A percentile compares a stretch with the other conserved stretches of the same genome.
These are phyloP conservation scores for Herpotrichia juniperi DNA, from an alignment of 2,329 filamentous ascomycete species.

Conservation along the genomic window DNA sequence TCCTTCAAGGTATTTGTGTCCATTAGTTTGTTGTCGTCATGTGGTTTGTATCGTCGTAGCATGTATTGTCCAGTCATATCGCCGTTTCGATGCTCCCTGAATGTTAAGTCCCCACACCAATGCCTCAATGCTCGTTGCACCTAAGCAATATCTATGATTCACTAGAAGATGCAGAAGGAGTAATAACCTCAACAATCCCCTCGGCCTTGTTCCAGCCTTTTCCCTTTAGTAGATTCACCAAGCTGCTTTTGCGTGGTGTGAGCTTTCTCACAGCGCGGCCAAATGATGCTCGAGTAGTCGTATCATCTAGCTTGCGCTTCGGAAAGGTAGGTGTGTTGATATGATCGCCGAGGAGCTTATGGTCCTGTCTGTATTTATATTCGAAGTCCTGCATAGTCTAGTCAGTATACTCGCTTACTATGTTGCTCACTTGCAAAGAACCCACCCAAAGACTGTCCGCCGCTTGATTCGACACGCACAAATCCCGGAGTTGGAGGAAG, in stretches of 20 bases:
- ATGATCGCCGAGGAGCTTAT: conserved; percentile 29
- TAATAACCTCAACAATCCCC: background rate
- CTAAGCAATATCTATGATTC: conserved; percentile 2
- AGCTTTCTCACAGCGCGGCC: conserved; percentile 40
- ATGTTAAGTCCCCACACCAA: background rate
- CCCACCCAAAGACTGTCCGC: conserved; percentile 42
- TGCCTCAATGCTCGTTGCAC: background rate
- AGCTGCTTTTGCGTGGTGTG: conserved; percentile 41
- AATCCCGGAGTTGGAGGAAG: conserved; percentile 36
- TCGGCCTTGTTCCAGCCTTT: conserved; percentile 32
- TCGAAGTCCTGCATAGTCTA: conserved; percentile 37
- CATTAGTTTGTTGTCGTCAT: conserved; percentile 1
- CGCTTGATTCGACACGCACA: conserved; percentile 35
- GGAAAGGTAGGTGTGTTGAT: conserved; percentile 19
- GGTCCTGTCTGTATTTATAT: conserved; percentile 36
- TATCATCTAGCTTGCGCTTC: conserved; percentile 29
- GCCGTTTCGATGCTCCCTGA: background rate
- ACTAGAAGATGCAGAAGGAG: conserved; percentile 7
- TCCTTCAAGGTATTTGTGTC: background rate
- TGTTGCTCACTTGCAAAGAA: background rate
- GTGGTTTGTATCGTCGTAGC: conserved; percentile 5
- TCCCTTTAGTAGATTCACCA: conserved; percentile 41
- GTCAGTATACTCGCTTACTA: background rate
- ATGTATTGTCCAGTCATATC: conserved; percentile 3
- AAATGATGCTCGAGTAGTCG: conserved; percentile 25